Base-by-base conservation (phyloP, 2,329 filamentous ascomycete species). In the Aspergillus intermedius region DNA sequence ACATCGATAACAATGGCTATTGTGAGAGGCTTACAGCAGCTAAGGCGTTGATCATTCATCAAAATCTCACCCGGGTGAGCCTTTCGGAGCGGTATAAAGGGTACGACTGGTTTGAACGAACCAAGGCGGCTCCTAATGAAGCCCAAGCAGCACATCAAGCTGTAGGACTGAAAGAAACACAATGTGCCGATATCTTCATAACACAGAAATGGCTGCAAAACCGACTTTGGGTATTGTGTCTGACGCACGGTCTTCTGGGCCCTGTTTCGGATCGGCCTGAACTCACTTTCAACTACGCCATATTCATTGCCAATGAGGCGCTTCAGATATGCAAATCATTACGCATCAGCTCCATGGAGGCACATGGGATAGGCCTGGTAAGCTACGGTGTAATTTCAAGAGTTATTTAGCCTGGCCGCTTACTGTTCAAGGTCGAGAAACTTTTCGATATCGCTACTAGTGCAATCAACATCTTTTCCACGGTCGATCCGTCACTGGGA, bases 11-110 rank as follows among this genome's bases (percentile, higher is more conserved):
- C 82, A 23, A 72, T 63, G 48, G 78, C 60, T 64, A 84, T 84
- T 45, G 85, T 74, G 48, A 88, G 62, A 58, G 89, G 76, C 67
- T 87, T 77, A 44, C 86, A 77, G 52, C 87, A 63, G 5, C 80
- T 84, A 56, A 95, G 74, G 69, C 61, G 47, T 52, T 61, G 56
- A 61, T 56, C 42, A 72, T 61, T 49, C 63, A 59, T 57, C 65
- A 61, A 47, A 73, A 61, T 50, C 63, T 61, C 44, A 59, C 43
- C 44, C 60, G 47, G 32, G 62, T 63, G 48, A 65, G 54, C 50
- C 62, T 66, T 57, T 62, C 57, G 21, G 67, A 62, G 54, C 60
- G 66, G 46, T 64, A 67, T 30, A 60, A 59, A 22, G 67, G 65
- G 6, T 67, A 70, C 40, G 66, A 71, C 44, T 68, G 62, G 50